phyloP scores from a whole-genome alignment of 2,329 filamentous ascomycete genomes.

The Phialophora expanda region DNA sequence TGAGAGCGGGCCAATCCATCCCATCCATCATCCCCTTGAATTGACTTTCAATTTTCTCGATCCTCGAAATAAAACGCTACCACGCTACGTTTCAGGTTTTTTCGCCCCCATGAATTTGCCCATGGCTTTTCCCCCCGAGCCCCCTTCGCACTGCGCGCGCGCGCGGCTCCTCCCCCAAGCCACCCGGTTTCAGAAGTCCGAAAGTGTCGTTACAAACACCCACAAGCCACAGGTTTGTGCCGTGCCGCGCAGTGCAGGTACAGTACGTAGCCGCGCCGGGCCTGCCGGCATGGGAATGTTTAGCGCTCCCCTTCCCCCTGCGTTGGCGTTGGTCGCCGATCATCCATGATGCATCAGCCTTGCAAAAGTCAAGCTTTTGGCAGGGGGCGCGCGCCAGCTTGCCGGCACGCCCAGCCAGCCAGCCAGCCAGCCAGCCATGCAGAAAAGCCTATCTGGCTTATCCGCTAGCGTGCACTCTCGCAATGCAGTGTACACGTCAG shows the following conservation, averaged over 20 bases:
- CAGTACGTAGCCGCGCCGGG: background rate
- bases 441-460: background rate
- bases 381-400: too few relatives aligned
- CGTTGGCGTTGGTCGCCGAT: constrained; percentile 6
- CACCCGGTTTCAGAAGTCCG: constrained; percentile 11
- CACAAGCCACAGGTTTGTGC: background rate
- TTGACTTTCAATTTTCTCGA: background rate
- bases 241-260: too few relatives aligned
- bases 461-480: background rate
- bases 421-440: too few relatives aligned
- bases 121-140: too few relatives aligned
- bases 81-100: too few relatives aligned
- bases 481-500: too few relatives aligned
- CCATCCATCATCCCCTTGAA: background rate
- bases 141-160: too few relatives aligned
- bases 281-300: background rate
- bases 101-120: too few relatives aligned
- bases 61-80: too few relatives aligned
- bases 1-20: background rate
- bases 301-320: constrained; percentile 4
- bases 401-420: too few relatives aligned
- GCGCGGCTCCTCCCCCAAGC: background rate
- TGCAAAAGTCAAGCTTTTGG: constrained; percentile 1
- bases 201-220: background rate
- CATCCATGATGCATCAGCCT: background rate